Base-by-base conservation (phyloP, 768 basidiomycete species). In the Termitomyces sp. region DNA sequence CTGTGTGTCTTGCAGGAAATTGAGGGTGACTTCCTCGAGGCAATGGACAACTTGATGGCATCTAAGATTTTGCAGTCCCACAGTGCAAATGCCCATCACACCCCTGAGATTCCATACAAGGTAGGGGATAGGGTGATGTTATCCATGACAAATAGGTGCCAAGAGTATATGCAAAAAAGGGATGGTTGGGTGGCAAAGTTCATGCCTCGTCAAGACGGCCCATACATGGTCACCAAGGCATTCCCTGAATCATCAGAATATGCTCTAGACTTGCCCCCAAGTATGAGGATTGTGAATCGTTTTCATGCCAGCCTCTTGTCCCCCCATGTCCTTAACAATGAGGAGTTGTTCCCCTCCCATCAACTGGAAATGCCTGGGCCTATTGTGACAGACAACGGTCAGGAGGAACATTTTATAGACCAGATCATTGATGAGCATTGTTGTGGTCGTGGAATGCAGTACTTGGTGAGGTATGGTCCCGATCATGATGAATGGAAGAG, bases 101-200 rank as follows among this genome's bases (percentile, higher is more conserved):
- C 7, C 0, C 9, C n/a, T 1, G 48, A 49, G 4, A 34, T 49
- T 34, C 3, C 4, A 0, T 33, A 49, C 9, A 22, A 34, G 4
- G 32, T 49, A 2, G 18, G 48, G 13, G 68, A 77, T 26, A 39
- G n/a, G 0, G 75, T 79, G 0, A 59, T 72, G 55, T 59, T 77
- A 0, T 66, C 68, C 1, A 74, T 69, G 0, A 52, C 62, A 0
- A 49, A 74, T 27, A 58, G 63, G 0, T 14, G 62, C 0, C 53
- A 50, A 9, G 59, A 71, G 2, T 76, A 70, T 52, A 65, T 65
- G 26, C 42, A 61, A 3, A 49, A 46, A 2, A 68, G 64, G 0
- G 62, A 64, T 5, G 62, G 65, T 74, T 64, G 0, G 62, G 64
- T 5, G 62, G 65, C 74, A 0, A 78, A 79, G 45, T 78, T 77